Conservation (phyloP, 371 early-diverging fungal species). For the Cokeromyces recurvatus region DNA sequence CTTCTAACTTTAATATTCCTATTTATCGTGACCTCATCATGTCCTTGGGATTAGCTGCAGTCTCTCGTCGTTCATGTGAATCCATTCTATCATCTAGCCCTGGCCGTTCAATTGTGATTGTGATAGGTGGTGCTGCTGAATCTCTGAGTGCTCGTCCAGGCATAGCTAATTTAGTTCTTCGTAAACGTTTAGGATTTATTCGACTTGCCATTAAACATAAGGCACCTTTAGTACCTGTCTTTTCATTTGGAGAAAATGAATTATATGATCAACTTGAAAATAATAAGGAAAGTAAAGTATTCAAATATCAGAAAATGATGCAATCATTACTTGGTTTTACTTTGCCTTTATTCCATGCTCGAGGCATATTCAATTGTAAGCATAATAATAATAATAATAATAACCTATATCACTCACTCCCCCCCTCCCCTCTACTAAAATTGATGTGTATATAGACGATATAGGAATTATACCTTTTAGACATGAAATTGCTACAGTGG, state of each 20-base stretch:
- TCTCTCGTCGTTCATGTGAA: conserved; percentile 72
- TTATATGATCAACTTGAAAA: conserved; percentile 65
- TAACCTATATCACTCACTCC: too few relatives aligned
- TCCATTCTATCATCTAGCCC: conserved; percentile 58
- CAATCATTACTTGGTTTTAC: conserved; percentile 65
- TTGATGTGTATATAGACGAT: conserved; percentile 39
- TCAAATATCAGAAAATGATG: conserved; percentile 54
- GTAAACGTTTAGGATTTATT: conserved; percentile 76
- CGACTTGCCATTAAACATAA: conserved; percentile 72
- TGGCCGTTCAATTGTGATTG: conserved; percentile 76
- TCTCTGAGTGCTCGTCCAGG: conserved; percentile 67
- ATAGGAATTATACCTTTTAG: conserved; percentile 58
- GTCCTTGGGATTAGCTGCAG: conserved; percentile 71
- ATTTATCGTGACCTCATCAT: conserved; percentile 73
- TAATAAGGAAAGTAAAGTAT: conserved; percentile 42
- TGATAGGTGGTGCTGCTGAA: conserved; percentile 79
- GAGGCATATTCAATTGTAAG: conserved; percentile 71
- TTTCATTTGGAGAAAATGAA: conserved; percentile 85
- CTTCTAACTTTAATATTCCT: conserved; percentile 62
- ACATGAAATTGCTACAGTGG: conserved; percentile 48
- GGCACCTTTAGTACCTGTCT: conserved; percentile 68
- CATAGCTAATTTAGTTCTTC: conserved; percentile 58
- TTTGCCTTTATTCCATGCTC: conserved; percentile 68
- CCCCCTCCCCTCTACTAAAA: too few relatives aligned
- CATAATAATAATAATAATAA: background rate